Evolutionary conservation across 371 early-diverging fungal genomes (phyloP).

Genomic region (Rhizopus arrhizus): DNA sequence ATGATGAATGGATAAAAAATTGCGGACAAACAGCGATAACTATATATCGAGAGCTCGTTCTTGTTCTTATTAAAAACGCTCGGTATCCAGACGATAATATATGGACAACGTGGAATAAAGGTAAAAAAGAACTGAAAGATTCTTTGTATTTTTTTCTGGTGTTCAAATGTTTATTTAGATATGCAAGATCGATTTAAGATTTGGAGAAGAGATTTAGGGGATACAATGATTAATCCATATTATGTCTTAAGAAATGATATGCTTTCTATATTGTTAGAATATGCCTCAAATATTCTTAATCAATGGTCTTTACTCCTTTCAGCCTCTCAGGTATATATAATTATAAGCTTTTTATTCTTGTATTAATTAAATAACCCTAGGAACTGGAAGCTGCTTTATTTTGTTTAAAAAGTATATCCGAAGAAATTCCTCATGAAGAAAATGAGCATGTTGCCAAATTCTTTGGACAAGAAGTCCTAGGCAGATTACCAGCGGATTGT

Average conservation of each 20-base stretch:
- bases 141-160: neutral
- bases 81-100: conserved; percentile 59
- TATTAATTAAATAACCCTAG: conserved; percentile 20
- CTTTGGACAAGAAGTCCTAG: conserved; percentile 63
- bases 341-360: conserved; percentile 7
- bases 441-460: conserved; percentile 57
- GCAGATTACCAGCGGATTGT: conserved; percentile 43
- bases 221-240: conserved; percentile 74
- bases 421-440: conserved; percentile 65
- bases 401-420: conserved; percentile 69
- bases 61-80: conserved; percentile 56
- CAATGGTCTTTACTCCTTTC: conserved; percentile 35
- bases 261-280: conserved; percentile 59
- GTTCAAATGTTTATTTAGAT: conserved; percentile 33
- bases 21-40: conserved; percentile 40
- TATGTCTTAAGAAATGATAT: conserved; percentile 69
- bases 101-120: conserved; percentile 65
- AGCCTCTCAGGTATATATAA: conserved; percentile 26
- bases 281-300: conserved; percentile 47
- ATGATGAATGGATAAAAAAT: conserved; percentile 29
- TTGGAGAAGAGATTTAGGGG: conserved; percentile 76
- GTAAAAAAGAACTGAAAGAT: conserved; percentile 24
- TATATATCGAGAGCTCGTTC: conserved; percentile 58
- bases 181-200: conserved; percentile 63
- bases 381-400: conserved; percentile 66